Percentiles rank a stretch among this genome's conserved stretches.
Evolutionary conservation across 306 rosid species (phyloP).

Genomic region (Inga oerstediana): DNA sequence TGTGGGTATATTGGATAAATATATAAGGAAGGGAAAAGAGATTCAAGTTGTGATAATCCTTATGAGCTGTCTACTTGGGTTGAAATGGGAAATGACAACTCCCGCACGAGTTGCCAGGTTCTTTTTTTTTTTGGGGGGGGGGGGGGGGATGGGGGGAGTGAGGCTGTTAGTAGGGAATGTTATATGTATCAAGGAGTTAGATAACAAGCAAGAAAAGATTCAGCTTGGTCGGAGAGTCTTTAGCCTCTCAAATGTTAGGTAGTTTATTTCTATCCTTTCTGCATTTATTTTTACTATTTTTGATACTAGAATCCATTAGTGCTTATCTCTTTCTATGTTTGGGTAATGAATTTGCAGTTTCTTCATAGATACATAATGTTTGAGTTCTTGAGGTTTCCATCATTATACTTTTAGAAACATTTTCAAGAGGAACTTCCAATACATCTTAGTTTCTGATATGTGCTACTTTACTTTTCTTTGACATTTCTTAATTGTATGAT

Average conservation of each 20-base stretch:
- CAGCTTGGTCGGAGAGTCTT: neutral
- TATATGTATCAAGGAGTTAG: neutral
- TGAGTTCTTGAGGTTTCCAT: neutral
- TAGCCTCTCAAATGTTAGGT: neutral
- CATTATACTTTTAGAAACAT: neutral
- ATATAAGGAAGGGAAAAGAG: neutral
- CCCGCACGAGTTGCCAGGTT: neutral
- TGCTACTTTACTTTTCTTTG: neutral
- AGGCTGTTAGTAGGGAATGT: neutral
- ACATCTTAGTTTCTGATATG: neutral
- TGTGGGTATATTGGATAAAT: neutral
- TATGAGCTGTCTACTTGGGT: neutral
- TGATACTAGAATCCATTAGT: neutral
- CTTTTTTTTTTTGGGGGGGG: too few relatives aligned
- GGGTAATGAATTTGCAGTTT: neutral
- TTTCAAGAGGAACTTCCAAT: neutral
- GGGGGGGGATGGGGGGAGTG: neutral
- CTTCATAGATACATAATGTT: neutral
- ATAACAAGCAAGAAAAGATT: neutral
- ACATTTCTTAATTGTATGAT: neutral
- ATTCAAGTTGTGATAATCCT: neutral
- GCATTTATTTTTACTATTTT: neutral
- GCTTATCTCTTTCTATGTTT: neutral
- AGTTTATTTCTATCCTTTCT: neutral
- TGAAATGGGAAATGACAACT: neutral